A percentile compares a stretch with the other conserved stretches of the same genome.
Conservation (phyloP, 768 basidiomycete genomes). For the Lentinula edodes region DNA sequence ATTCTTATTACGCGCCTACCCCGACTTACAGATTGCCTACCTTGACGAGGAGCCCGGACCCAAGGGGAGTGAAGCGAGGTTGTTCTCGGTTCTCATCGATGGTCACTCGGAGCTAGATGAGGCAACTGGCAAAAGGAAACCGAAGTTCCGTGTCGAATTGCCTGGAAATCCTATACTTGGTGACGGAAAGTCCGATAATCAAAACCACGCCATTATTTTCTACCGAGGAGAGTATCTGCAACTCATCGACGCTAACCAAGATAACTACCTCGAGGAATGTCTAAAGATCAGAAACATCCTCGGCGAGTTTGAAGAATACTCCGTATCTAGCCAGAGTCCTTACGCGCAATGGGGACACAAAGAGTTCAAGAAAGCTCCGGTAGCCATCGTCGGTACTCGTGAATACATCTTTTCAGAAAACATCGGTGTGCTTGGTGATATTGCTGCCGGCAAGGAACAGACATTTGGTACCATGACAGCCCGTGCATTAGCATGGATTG, state of each 20-base stretch:
- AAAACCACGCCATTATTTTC: conserved; percentile 99
- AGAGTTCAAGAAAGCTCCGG: conserved; percentile 84
- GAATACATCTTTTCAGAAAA: conserved; percentile 99
- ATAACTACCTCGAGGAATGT: conserved; percentile 99
- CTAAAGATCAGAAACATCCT: conserved; percentile 97
- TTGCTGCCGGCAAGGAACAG: conserved; percentile 99
- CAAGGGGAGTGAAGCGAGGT: conserved; percentile 80
- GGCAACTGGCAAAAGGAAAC: conserved; percentile 80
- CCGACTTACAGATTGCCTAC: conserved; percentile 97
- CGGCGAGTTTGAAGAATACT: conserved; percentile 96
- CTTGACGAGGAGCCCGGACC: conserved; percentile 92
- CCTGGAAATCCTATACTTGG: conserved; percentile 99
- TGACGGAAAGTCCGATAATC: conserved; percentile 99
- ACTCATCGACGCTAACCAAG: conserved; percentile 99
- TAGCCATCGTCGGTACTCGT: conserved; percentile 96
- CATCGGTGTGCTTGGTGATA: conserved; percentile 97
- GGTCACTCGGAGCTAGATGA: conserved; percentile 96
- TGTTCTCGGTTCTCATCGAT: conserved; percentile 94
- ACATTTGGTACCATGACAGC: conserved; percentile 99
- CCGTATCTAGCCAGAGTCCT: conserved; percentile 85
- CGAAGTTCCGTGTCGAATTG: conserved; percentile 96
- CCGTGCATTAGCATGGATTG: conserved; percentile 92
- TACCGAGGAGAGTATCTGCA: conserved; percentile 99
- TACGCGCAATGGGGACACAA: conserved; percentile 96
- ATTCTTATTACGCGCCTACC: conserved; percentile 95